Evolutionary conservation across 306 rosid genomes (phyloP).

Genomic region (Phaseolus lunatus): DNA sequence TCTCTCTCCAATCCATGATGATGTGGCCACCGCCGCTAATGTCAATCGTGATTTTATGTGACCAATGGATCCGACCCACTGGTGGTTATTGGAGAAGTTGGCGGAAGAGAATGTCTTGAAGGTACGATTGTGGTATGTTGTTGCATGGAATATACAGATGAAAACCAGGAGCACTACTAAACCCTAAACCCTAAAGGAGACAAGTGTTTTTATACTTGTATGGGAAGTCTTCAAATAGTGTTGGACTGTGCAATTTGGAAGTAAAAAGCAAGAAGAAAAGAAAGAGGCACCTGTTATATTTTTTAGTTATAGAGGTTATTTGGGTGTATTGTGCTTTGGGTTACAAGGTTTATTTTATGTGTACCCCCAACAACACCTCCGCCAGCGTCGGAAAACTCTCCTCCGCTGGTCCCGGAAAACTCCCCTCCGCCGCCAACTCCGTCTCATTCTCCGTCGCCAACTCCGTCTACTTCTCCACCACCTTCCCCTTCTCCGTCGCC

Average conservation of each 20-base stretch:
- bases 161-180: constrained; percentile 13
- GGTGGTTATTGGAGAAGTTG: constrained; percentile 42
- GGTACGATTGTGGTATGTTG: neutral
- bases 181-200: too few relatives aligned
- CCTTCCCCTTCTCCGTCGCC: constrained; percentile 26
- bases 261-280: too few relatives aligned
- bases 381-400: too few relatives aligned
- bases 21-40: constrained; percentile 62
- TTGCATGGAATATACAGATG: constrained; percentile 42
- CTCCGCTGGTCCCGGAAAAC: neutral
- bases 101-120: constrained; percentile 31
- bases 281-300: too few relatives aligned
- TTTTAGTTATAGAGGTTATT: too few relatives aligned
- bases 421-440: neutral
- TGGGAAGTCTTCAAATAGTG: too few relatives aligned
- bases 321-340: too few relatives aligned
- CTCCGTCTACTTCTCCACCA: neutral
- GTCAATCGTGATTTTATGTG: constrained; percentile 62
- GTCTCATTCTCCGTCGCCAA: neutral
- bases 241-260: too few relatives aligned
- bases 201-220: too few relatives aligned
- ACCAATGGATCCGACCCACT: constrained; percentile 76
- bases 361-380: too few relatives aligned
- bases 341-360: too few relatives aligned
- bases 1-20: too few relatives aligned